Evolutionary conservation across 1,284 basidiomycete species (phyloP), one percentile per base, ranked within the genome.

Genomic region (Sanghuangporus weigelae): DNA sequence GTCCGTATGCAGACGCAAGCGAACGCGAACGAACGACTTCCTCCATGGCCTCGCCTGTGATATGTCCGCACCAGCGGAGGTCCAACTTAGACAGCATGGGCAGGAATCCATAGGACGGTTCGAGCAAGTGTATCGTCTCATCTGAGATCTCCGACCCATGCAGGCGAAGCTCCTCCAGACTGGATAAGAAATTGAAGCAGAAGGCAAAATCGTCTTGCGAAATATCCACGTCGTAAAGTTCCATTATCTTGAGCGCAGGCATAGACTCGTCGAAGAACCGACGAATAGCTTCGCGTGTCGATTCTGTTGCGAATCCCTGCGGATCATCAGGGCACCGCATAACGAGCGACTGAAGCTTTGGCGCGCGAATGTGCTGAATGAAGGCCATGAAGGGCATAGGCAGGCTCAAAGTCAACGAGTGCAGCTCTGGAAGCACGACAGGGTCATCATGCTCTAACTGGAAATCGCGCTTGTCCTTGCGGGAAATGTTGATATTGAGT

Each of bases 91-190:
- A 70, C 35, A 87, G 77, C 58, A 69, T 71, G 21, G 82, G 84
- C 64, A 84, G 87, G 16, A 79, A 68, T 3, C 77, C 78, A 11
- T 63, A 66, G n/a, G 76, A 73, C 2, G 79, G 78, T 36, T 73
- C 69, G 26, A 87, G 69, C 49, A 72, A 66, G 10, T 69, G 67
- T 7, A 88, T 66, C 31, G 79, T 77, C n/a, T 73, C 71, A 69
- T 86, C 81, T 19, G 81, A 73, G 64, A 88, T 81, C 46, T 85
- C 84, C 63, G 81, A 83, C 68, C 85, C 84, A 70, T 87, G 86
- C 48, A 87, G 73, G 54, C 79, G 79, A 6, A 88, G 74, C 60
- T 81, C 78, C 67, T 78, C 74, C 51, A 88, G 71, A 16, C 66
- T 66, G 7, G 78, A 74, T 16, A 83, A 71, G 19, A 70, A 64